Evolutionary conservation across 1,284 basidiomycete genomes (phyloP).

Genomic region (Cystobasidiaceae sp.): DNA sequence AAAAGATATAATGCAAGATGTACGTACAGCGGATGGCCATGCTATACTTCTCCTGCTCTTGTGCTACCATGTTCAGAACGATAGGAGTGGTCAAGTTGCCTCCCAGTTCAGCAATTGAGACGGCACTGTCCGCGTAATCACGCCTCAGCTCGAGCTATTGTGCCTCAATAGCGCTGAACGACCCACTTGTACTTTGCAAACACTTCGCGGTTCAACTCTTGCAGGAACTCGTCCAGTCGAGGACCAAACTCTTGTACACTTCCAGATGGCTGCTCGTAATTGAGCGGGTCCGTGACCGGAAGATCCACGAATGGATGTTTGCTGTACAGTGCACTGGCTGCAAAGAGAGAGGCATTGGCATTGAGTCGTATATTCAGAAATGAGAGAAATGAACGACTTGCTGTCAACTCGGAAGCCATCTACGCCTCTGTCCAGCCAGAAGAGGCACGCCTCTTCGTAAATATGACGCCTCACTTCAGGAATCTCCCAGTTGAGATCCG

Average conservation of each 20-base stretch:
- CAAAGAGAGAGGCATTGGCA: background rate
- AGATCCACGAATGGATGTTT: conserved; percentile 42
- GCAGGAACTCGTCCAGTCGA: conserved; percentile 61
- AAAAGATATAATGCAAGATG: background rate
- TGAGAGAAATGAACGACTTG: too few species aligned
- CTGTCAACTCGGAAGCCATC: conserved; percentile 62
- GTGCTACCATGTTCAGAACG: background rate
- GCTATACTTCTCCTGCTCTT: background rate
- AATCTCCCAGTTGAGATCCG: conserved; percentile 74
- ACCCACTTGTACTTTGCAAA: conserved; percentile 51
- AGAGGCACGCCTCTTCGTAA: conserved; percentile 44
- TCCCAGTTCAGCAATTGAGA: background rate
- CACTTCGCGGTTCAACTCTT: conserved; percentile 61
- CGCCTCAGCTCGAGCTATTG: background rate
- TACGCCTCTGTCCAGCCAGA: conserved; percentile 68
- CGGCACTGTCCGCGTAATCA: background rate
- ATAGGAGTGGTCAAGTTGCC: background rate
- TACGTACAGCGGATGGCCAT: too few species aligned
- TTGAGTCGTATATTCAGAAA: too few species aligned
- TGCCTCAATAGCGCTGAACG: background rate
- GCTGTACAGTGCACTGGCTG: background rate
- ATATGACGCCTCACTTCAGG: conserved; percentile 44
- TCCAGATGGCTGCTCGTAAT: conserved; percentile 20
- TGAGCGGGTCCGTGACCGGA: conserved; percentile 33
- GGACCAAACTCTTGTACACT: conserved; percentile 50